Conservation (phyloP, 1,284 basidiomycete genomes). For the Peniophora sp. region DNA sequence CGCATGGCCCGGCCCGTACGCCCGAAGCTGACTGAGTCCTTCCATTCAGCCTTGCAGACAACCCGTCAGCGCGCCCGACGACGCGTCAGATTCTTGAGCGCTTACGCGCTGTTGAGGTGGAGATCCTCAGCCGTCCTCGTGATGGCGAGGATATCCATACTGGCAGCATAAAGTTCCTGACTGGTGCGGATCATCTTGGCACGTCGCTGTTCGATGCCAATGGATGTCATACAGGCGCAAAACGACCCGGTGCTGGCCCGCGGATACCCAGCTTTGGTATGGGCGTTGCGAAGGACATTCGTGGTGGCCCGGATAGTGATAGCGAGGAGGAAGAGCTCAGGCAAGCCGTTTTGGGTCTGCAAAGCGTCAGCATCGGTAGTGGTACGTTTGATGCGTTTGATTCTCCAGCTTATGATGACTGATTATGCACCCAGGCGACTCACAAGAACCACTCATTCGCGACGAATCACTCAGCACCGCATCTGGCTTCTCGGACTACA, state of each 20-base stretch:
- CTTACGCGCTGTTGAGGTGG: constrained; percentile 72
- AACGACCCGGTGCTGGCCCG: constrained; percentile 50
- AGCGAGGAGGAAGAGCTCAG: constrained; percentile 67
- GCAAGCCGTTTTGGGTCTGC: constrained; percentile 53
- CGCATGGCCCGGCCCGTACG: no score
- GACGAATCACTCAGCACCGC: constrained; percentile 33
- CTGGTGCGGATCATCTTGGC: constrained; percentile 12
- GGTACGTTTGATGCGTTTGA: constrained; percentile 6
- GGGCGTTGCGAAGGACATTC: constrained; percentile 57
- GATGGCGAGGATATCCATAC: constrained; percentile 69
- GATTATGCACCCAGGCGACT: neutral
- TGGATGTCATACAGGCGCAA: constrained; percentile 26
- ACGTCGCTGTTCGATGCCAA: no score
- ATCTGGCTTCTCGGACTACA: constrained; percentile 60
- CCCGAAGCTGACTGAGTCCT: no score
- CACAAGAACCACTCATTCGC: constrained; percentile 45
- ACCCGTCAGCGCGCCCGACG: constrained; percentile 65
- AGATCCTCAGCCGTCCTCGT: constrained; percentile 62
- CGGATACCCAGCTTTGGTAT: constrained; percentile 83
- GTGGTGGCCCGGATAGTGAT: constrained; percentile 27
- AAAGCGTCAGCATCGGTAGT: constrained; percentile 35
- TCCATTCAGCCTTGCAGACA: constrained; percentile 35
- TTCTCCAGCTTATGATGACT: neutral
- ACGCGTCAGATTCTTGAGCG: constrained; percentile 72
- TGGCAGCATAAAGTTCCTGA: constrained; percentile 79